Conservation (phyloP, 2,329 filamentous ascomycete species). For the Calonectria ilicicola region DNA sequence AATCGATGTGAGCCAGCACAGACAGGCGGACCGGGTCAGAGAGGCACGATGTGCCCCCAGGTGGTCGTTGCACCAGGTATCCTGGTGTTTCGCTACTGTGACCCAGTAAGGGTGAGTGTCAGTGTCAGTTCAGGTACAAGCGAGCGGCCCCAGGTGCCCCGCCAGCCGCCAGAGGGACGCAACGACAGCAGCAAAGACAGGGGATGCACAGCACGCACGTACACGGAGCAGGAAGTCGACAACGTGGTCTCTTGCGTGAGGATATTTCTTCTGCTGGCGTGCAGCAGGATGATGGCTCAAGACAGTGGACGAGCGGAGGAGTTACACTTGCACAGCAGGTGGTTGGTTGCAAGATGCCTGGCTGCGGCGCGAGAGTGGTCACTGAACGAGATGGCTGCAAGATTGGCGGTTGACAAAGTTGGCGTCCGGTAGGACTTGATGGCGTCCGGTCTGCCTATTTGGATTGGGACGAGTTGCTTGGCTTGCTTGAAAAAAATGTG, state of each 20-base stretch:
- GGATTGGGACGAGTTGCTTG: background rate
- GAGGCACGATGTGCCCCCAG: conserved; percentile 28
- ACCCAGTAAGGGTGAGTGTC: conserved; percentile 38
- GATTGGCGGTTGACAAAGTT: background rate
- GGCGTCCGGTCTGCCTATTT: background rate
- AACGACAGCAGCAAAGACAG: conserved; percentile 14
- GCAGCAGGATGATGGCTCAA: background rate
- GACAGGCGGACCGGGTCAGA: conserved; percentile 31
- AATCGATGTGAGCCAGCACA: conserved; percentile 35
- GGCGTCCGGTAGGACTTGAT: background rate
- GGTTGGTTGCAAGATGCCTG: conserved; percentile 19
- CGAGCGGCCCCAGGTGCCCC: conserved; percentile 30
- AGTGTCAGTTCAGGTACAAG: conserved; percentile 33
- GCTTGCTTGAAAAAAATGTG: background rate
- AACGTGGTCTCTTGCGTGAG: conserved; percentile 15
- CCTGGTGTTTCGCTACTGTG: conserved; percentile 42
- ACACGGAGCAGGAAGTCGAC: conserved; percentile 14
- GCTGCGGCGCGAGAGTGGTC: background rate
- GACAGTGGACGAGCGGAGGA: background rate
- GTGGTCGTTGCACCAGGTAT: conserved; percentile 36
- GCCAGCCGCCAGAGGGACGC: conserved; percentile 11
- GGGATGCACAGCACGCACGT: conserved; percentile 21
- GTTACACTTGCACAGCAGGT: conserved; percentile 7
- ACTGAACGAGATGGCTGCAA: background rate
- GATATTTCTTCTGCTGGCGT: background rate